Conservation (phyloP, 495 filamentous ascomycete genomes). For the Penicillium paradoxum region DNA sequence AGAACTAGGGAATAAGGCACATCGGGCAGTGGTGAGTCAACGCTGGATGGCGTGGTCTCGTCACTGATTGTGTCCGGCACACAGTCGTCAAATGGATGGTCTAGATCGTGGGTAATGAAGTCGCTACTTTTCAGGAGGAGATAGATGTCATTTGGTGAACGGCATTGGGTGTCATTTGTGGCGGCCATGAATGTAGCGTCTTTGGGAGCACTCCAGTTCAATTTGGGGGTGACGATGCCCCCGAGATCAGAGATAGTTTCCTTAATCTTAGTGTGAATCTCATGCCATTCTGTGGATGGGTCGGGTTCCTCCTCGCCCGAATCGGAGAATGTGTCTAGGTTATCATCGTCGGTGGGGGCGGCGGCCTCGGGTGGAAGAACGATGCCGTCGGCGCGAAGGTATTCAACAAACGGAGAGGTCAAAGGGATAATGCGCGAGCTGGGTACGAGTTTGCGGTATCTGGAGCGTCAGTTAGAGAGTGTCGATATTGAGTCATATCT, state of each 20-base stretch:
- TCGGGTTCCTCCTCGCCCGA: slow-evolving; percentile 47
- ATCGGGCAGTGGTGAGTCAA: slow-evolving; percentile 18
- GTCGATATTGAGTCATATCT: slow-evolving; percentile 3
- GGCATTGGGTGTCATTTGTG: slow-evolving; percentile 87
- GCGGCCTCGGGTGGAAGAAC: slow-evolving; percentile 59
- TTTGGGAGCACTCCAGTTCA: slow-evolving; percentile 97
- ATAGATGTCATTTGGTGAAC: slow-evolving; percentile 83
- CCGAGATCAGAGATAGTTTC: slow-evolving; percentile 70
- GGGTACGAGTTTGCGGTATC: slow-evolving; percentile 75
- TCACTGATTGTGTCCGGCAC: slow-evolving; percentile 32
- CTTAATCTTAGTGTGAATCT: slow-evolving; percentile 72
- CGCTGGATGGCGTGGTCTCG: not conserved
- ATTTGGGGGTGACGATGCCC: slow-evolving; percentile 80
- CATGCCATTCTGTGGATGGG: slow-evolving; percentile 57
- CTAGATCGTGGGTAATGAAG: slow-evolving; percentile 90
- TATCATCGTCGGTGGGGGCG: slow-evolving; percentile 33
- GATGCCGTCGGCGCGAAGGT: slow-evolving; percentile 91
- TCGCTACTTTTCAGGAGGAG: slow-evolving; percentile 86
- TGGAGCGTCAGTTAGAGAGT: slow-evolving; percentile 15
- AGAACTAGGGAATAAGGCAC: slow-evolving; percentile 71
- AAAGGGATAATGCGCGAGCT: slow-evolving; percentile 82
- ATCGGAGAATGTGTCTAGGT: slow-evolving; percentile 36
- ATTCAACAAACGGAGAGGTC: slow-evolving; percentile 66
- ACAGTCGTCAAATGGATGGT: slow-evolving; percentile 86
- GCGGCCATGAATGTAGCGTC: slow-evolving; percentile 94